Evolutionary conservation across 306 rosid genomes (phyloP).

Genomic region (Inga oerstediana): DNA sequence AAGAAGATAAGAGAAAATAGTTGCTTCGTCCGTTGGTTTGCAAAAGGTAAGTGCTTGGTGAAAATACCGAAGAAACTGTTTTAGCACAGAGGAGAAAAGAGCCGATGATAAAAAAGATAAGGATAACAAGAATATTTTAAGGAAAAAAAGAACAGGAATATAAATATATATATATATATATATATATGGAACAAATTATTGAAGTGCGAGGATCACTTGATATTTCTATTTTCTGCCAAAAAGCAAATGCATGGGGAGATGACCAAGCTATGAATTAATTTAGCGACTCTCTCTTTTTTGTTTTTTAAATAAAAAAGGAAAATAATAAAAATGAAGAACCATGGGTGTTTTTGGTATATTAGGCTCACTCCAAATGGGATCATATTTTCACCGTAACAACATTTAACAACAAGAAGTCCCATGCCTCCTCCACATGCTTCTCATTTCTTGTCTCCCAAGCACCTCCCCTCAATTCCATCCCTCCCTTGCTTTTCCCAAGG

Average conservation of each 20-base stretch:
- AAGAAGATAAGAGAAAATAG: too few relatives aligned
- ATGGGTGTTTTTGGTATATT: not conserved
- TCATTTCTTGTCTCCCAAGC: conserved; percentile 32
- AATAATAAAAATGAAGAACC: too few relatives aligned
- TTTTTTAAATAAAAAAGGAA: too few relatives aligned
- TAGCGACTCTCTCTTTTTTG: too few relatives aligned
- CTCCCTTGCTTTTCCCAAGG: too few relatives aligned
- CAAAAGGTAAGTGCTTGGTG: not conserved
- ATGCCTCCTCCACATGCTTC: conserved; percentile 58
- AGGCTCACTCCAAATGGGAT: not conserved
- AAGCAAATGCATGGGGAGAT: not conserved
- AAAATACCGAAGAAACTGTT: not conserved
- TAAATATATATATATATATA: too few relatives aligned
- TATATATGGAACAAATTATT: too few relatives aligned
- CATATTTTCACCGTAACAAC: not conserved
- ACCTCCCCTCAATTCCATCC: too few relatives aligned
- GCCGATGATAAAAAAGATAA: not conserved
- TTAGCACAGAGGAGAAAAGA: not conserved
- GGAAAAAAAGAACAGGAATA: not conserved
- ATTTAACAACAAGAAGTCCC: not conserved
- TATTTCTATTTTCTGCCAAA: not conserved
- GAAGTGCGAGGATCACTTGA: not conserved
- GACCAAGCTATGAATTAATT: not conserved
- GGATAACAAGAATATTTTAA: not conserved
- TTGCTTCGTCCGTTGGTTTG: too few relatives aligned